Evolutionary conservation across 179 eudicot genomes (phyloP).

Genomic region (Camellia oleifera): DNA sequence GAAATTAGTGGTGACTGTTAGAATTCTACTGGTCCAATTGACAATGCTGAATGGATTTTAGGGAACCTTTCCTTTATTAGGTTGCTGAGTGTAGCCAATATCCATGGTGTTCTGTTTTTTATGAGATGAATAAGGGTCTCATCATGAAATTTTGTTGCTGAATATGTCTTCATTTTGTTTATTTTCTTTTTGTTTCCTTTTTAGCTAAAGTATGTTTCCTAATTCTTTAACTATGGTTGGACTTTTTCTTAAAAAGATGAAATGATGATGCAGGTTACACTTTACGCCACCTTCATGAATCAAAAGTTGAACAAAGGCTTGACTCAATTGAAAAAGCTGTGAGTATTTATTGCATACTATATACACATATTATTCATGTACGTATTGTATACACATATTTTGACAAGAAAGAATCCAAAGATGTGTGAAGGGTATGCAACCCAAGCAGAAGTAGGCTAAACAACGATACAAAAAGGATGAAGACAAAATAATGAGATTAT

Average conservation of each 20-base stretch:
- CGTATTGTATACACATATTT: neutral
- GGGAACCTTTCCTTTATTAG: no score
- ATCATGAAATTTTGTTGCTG: no score
- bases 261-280: slow-evolving; percentile 70
- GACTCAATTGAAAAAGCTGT: slow-evolving; percentile 88
- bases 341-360: slow-evolving; percentile 23
- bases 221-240: neutral
- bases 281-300: slow-evolving; percentile 78
- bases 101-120: no score
- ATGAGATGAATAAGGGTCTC: no score
- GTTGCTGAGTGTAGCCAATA: no score
- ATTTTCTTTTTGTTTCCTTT: no score
- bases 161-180: no score
- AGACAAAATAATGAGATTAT: neutral
- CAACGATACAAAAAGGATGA: neutral
- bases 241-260: slow-evolving; percentile 5
- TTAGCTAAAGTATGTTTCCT: neutral
- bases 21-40: no score
- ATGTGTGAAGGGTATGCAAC: neutral
- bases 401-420: neutral
- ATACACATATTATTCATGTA: neutral
- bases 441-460: neutral
- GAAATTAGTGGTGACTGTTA: no score
- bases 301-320: slow-evolving; percentile 69
- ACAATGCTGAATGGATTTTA: no score